phyloP scores from a whole-genome alignment of 2,329 filamentous ascomycete genomes.

The Didymosphaeria variabile region DNA sequence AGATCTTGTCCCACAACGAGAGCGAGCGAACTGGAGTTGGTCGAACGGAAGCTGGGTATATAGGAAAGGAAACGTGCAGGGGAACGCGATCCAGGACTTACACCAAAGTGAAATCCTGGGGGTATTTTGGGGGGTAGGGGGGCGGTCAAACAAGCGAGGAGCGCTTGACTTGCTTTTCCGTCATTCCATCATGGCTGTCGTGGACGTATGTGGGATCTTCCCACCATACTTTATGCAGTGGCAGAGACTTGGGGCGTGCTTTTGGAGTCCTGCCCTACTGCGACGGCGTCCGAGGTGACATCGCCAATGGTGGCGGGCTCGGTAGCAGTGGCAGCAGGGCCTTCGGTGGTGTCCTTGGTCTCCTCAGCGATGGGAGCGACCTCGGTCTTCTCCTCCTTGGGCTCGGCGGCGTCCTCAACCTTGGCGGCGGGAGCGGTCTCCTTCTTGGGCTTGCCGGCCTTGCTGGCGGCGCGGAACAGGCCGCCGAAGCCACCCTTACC shows the following conservation, averaged over 20 bases:
- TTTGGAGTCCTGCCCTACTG: conserved; percentile 52
- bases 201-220: conserved; percentile 48
- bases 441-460: conserved; percentile 51
- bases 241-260: conserved; percentile 51
- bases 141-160: conserved; percentile 52
- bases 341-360: conserved; percentile 35
- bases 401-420: conserved; percentile 44
- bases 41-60: conserved; percentile 34
- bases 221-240: conserved; percentile 55
- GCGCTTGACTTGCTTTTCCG: conserved; percentile 53
- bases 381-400: conserved; percentile 31
- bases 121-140: conserved; percentile 44
- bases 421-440: conserved; percentile 46
- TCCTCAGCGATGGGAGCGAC: conserved; percentile 36
- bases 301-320: conserved; percentile 48
- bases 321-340: conserved; percentile 30
- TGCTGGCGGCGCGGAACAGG: conserved; percentile 53
- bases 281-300: conserved; percentile 49
- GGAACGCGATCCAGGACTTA: conserved; percentile 44
- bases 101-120: conserved; percentile 36
- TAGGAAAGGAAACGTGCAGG: conserved; percentile 38
- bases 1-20: conserved; percentile 43
- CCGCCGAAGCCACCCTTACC: conserved; percentile 39
- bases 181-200: conserved; percentile 54
- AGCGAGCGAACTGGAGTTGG: conserved; percentile 38